These are phyloP conservation scores for Skeletonema menzelii DNA, from an alignment of 108 stramenopile genomes.

Conservation along the genomic window DNA sequence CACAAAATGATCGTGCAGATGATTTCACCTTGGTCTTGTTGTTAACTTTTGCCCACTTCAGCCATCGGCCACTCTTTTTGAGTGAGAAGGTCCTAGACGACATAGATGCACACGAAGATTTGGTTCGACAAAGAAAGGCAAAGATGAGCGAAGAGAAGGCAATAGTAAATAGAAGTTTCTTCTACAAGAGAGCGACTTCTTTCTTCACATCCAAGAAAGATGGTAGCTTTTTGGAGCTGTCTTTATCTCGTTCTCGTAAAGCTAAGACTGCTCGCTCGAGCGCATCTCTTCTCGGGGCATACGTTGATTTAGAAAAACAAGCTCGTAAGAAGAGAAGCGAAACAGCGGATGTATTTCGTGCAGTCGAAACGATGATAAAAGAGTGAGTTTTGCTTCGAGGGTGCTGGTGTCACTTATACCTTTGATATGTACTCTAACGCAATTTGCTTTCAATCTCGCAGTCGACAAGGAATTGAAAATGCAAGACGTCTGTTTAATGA, in stretches of 20 bases:
- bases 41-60: not conserved
- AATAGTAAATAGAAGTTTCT: not conserved
- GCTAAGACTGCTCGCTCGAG: conserved; percentile 35
- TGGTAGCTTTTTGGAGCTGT: conserved; percentile 41
- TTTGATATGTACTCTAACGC: not conserved
- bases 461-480: conserved; percentile 44
- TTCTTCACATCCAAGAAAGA: conserved; percentile 15
- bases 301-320: conserved; percentile 61
- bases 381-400: conserved; percentile 10
- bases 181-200: conserved; percentile 18
- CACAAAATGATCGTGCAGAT: not conserved
- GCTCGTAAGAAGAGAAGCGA: conserved; percentile 32
- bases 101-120: conserved; percentile 43
- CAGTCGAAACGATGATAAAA: conserved; percentile 28
- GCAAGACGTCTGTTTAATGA: conserved; percentile 39
- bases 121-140: conserved; percentile 30
- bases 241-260: conserved; percentile 42
- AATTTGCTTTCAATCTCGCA: not conserved
- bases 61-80: conserved; percentile 46
- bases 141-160: conserved; percentile 10
- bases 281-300: conserved; percentile 59
- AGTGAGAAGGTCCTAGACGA: conserved; percentile 49
- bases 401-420: not conserved
- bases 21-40: not conserved
- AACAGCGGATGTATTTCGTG: conserved; percentile 12